phyloP scores from a whole-genome alignment of 257 asterid genomes.

The Salvia rosmarinus region DNA sequence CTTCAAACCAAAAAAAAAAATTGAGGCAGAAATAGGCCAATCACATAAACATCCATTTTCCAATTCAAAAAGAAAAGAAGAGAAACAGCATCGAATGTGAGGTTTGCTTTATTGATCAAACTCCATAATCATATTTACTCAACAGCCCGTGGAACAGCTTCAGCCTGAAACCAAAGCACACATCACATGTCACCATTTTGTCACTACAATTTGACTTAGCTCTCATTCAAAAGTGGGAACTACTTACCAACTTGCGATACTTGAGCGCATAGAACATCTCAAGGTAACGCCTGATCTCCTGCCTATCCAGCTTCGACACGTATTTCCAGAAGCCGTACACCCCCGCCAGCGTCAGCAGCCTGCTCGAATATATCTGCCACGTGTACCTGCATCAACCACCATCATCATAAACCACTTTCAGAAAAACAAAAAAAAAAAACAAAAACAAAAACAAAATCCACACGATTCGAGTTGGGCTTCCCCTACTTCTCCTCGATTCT shows the following conservation, averaged over 20 bases:
- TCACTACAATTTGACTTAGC: too few species aligned
- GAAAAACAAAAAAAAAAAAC: too few species aligned
- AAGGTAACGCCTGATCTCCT: slow-evolving; percentile 79
- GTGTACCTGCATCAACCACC: slow-evolving; percentile 55
- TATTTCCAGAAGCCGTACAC: slow-evolving; percentile 94
- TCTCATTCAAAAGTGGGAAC: too few species aligned
- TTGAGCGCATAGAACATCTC: slow-evolving; percentile 93
- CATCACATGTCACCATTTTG: background rate
- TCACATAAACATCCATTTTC: background rate
- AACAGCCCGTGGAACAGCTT: slow-evolving; percentile 75
- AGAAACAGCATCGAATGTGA: slow-evolving; percentile 10
- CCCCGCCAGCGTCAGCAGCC: slow-evolving; percentile 84
- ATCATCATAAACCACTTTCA: too few species aligned
- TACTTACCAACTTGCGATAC: slow-evolving; percentile 75
- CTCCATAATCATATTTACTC: slow-evolving; percentile 51
- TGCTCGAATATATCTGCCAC: slow-evolving; percentile 88
- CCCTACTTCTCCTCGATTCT: slow-evolving; percentile 86
- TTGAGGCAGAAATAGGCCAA: background rate
- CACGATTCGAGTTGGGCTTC: too few species aligned
- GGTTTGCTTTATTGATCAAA: slow-evolving; percentile 9
- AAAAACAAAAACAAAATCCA: too few species aligned
- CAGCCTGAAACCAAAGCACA: slow-evolving; percentile 55
- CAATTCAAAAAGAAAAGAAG: background rate
- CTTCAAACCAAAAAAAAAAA: background rate
- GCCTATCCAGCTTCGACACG: slow-evolving; percentile 85